Percentiles rank a stretch among this genome's conserved stretches.
phyloP scores from a whole-genome alignment of 2,329 filamentous ascomycete species.

The Venturia pyrina region DNA sequence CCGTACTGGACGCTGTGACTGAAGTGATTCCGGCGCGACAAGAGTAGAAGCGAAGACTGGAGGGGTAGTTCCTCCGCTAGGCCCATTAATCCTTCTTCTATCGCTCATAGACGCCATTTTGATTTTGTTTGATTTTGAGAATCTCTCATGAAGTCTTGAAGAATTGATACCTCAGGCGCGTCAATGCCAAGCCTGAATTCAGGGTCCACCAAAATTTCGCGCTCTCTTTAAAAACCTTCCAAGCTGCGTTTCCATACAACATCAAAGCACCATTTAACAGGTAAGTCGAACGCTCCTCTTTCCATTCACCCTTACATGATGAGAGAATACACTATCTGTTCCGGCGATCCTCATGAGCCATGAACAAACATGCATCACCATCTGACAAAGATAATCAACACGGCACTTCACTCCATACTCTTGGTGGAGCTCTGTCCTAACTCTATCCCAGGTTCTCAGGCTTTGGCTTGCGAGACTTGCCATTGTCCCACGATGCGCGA shows the following conservation, averaged over 20 bases:
- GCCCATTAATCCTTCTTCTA: slow-evolving; percentile 82
- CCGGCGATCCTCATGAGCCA: slow-evolving; percentile 46
- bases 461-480: not conserved
- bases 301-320: slow-evolving; percentile 27
- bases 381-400: slow-evolving; percentile 31
- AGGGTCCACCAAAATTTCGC: not conserved
- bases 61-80: slow-evolving; percentile 63
- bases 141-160: not conserved
- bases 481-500: not conserved
- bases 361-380: slow-evolving; percentile 54
- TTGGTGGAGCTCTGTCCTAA: not conserved
- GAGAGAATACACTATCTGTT: slow-evolving; percentile 42
- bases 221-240: not conserved
- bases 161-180: not conserved
- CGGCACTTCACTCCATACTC: not conserved
- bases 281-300: not conserved
- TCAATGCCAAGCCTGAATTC: not conserved
- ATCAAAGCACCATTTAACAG: not conserved
- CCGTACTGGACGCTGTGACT: slow-evolving; percentile 41
- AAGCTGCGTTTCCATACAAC: not conserved
- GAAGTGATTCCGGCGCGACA: slow-evolving; percentile 35
- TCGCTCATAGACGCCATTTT: slow-evolving; percentile 50
- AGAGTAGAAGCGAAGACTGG: slow-evolving; percentile 55
- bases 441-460: not conserved
- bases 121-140: not conserved